Evolutionary conservation across 495 filamentous ascomycete species (phyloP), one percentile per base, ranked within the genome.

Genomic region (Aspergillus homomorphus): DNA sequence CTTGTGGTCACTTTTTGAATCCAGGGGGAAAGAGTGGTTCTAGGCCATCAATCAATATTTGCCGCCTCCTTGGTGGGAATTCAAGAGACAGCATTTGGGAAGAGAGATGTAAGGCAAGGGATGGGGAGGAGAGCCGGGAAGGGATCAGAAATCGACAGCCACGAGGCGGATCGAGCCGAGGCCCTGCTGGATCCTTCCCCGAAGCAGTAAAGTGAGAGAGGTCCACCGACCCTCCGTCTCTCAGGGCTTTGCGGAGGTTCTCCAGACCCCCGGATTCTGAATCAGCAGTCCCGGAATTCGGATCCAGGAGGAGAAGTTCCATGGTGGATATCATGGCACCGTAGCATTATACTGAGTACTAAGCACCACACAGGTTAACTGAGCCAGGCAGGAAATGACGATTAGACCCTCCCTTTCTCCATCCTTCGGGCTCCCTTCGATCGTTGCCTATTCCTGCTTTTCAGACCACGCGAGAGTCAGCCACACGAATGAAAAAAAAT

Each of bases 181-280:
- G 48, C 15, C 23, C n/a, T 16, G 14, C 20, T 26, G 33, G 33
- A 28, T 23, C 42, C 21, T 45, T 44, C 20, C 24, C 23, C n/a
- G 15, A 45, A 30, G 22, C 43, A n/a, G 38, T 46, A 45, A 55
- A 26, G 53, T 28, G 30, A 28, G 45, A 23, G 45, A 4, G 23
- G n/a, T n/a, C n/a, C n/a, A n/a, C n/a, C n/a, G n/a, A n/a, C n/a
- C n/a, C n/a, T n/a, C n/a, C n/a, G n/a, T n/a, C n/a, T 23, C 48
- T 18, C 48, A 41, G 26, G 50, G 33, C 33, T 51, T 51, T 51
- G 48, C 52, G 61, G 61, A 63, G n/a, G 61, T 53, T 38, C 61
- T 63, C 57, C 61, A 57, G 51, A 45, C 10, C 46, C 61, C 61
- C 61, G 49, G 61, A 63, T 63, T 63, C 61, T 62, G 60, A 62